These are phyloP conservation scores for Botrytis squamosa DNA, from an alignment of 2,329 filamentous ascomycete genomes.

Conservation along the genomic window DNA sequence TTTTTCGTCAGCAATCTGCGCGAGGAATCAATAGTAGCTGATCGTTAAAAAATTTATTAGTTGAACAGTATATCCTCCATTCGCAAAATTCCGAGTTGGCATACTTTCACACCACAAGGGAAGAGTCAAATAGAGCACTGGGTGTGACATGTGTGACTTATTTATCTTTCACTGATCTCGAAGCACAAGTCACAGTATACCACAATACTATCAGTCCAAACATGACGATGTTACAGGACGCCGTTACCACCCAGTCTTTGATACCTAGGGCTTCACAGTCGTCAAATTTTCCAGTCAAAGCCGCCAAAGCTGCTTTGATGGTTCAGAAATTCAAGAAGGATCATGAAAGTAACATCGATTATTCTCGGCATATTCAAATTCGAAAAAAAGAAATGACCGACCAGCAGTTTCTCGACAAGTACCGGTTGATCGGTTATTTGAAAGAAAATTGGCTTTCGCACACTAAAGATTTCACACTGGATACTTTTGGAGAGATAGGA, in stretches of 20 bases:
- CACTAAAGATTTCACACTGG: not conserved
- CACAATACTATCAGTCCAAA: not conserved
- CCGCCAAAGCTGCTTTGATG: not conserved
- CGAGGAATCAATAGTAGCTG: not conserved
- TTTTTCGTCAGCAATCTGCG: rapidly evolving
- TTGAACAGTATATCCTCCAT: not conserved
- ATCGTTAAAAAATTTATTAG: not conserved
- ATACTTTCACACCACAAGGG: not conserved
- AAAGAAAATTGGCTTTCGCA: not conserved
- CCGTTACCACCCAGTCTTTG: not conserved
- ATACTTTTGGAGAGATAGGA: rapidly evolving
- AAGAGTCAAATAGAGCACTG: not conserved
- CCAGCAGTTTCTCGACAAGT: not conserved
- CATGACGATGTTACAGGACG: not conserved
- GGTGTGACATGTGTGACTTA: not conserved
- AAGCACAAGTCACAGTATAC: not conserved
- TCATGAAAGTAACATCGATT: not conserved
- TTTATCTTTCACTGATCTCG: not conserved
- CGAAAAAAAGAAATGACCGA: rapidly evolving
- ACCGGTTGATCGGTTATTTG: not conserved
- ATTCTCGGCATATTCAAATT: not conserved
- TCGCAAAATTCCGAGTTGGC: not conserved
- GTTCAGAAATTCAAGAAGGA: not conserved
- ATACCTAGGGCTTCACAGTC: not conserved
- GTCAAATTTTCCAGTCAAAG: rapidly evolving